phyloP scores from a whole-genome alignment of 139 green algal species.

The Coccomyxa sp. region DNA sequence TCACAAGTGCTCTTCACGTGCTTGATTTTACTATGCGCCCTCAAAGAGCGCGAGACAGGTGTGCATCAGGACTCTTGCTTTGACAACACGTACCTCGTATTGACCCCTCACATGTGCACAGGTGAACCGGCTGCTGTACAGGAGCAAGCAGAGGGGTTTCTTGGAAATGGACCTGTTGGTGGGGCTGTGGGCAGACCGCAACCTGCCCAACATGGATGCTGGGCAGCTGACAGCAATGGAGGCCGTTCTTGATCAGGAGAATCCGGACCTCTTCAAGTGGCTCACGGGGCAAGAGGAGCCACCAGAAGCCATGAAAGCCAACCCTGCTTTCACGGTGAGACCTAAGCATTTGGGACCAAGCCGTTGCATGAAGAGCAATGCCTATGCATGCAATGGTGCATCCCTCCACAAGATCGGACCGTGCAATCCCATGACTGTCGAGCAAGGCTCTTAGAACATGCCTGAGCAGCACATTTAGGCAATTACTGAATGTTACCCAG shows the following conservation, averaged over 20 bases:
- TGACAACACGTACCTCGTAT: background rate
- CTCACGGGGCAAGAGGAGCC: slow-evolving; percentile 60
- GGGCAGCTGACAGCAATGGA: slow-evolving; percentile 42
- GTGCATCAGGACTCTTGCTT: too few species aligned
- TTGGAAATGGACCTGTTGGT: slow-evolving; percentile 82
- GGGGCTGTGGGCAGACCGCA: slow-evolving; percentile 71
- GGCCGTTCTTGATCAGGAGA: slow-evolving; percentile 68
- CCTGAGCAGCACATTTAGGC: background rate
- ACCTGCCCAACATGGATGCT: slow-evolving; percentile 45
- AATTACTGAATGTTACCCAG: too few species aligned
- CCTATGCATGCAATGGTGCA: background rate
- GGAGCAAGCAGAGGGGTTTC: slow-evolving; percentile 75
- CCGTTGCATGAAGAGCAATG: background rate
- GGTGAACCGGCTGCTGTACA: slow-evolving; percentile 70
- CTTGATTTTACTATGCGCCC: too few species aligned
- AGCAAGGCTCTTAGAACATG: background rate
- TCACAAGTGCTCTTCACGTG: too few species aligned
- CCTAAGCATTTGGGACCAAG: background rate
- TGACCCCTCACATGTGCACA: background rate
- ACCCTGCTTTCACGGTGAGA: slow-evolving; percentile 48
- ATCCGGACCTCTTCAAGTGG: slow-evolving; percentile 85
- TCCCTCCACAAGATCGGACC: too few species aligned
- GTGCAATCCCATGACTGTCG: background rate
- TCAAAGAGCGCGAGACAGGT: too few species aligned
- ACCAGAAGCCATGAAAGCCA: slow-evolving; percentile 38